These are phyloP conservation scores for Penicillium fimorum DNA, from an alignment of 495 filamentous ascomycete species.

Conservation along the genomic window DNA sequence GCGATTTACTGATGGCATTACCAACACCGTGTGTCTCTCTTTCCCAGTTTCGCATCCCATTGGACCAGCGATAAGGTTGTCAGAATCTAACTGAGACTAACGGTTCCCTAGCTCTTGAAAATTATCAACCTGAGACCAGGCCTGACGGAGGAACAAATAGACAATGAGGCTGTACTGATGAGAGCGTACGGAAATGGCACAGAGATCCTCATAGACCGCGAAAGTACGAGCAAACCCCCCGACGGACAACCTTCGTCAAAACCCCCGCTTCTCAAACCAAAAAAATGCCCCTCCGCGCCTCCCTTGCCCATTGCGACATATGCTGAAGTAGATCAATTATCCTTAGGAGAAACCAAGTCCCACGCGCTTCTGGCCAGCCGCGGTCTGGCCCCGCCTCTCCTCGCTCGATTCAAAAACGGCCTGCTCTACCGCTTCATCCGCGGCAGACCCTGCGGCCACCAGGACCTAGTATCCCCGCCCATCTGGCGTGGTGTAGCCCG, in stretches of 20 bases:
- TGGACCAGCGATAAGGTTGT: neutral
- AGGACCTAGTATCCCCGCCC: constrained; percentile 66
- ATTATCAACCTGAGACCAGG: constrained; percentile 77
- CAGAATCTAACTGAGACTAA: constrained; percentile 22
- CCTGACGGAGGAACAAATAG: constrained; percentile 72
- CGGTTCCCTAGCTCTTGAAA: constrained; percentile 64
- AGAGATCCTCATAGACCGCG: constrained; percentile 92
- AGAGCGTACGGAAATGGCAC: constrained; percentile 94
- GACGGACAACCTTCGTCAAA: constrained; percentile 22
- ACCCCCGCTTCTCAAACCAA: constrained; percentile 13
- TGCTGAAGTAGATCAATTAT: constrained; percentile 38
- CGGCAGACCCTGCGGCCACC: constrained; percentile 73
- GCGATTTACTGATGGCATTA: constrained; percentile 95
- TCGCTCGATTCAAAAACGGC: constrained; percentile 94
- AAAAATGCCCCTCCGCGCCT: constrained; percentile 9
- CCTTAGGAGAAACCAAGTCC: constrained; percentile 63
- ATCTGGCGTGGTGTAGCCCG: constrained; percentile 83
- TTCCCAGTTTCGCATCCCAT: constrained; percentile 5
- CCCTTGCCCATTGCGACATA: constrained; percentile 35
- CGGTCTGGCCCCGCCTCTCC: constrained; percentile 77
- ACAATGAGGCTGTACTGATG: constrained; percentile 84
- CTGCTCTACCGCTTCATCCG: constrained; percentile 90
- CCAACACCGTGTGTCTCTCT: constrained; percentile 72
- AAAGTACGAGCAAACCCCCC: constrained; percentile 60
- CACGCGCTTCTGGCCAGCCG: constrained; percentile 74